These are phyloP conservation scores for Boletus sp. DNA, from an alignment of 1,284 basidiomycete species.

Conservation along the genomic window DNA sequence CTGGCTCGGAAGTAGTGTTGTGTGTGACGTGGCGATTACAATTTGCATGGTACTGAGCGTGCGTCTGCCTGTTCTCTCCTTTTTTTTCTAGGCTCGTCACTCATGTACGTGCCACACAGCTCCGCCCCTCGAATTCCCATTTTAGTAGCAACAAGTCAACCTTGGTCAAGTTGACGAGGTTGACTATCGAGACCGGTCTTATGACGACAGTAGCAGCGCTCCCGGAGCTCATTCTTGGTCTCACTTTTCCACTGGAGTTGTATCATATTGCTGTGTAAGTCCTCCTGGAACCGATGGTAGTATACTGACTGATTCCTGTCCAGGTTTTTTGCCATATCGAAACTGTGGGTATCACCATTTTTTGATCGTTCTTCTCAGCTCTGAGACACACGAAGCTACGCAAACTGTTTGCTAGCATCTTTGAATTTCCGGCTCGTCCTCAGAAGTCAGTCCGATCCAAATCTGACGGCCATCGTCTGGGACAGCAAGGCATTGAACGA, in stretches of 20 bases:
- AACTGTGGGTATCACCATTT: slow-evolving; percentile 17
- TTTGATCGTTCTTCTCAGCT: not conserved
- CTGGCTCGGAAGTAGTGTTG: slow-evolving; percentile 22
- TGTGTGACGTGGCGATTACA: slow-evolving; percentile 23
- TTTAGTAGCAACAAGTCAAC: slow-evolving; percentile 2
- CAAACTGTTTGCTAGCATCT: slow-evolving; percentile 23
- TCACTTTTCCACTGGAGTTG: not conserved
- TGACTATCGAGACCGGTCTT: slow-evolving; percentile 27
- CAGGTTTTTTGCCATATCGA: slow-evolving; percentile 20
- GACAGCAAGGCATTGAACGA: not conserved
- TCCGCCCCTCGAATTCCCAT: slow-evolving; percentile 12
- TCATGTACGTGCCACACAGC: slow-evolving; percentile 5
- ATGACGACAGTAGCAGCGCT: slow-evolving; percentile 20
- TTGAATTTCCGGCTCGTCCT: slow-evolving; percentile 23
- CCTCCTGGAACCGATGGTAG: not conserved
- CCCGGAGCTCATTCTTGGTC: slow-evolving; percentile 20
- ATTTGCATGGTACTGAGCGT: slow-evolving; percentile 20
- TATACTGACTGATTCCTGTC: not conserved
- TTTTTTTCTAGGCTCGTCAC: not conserved
- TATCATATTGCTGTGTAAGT: slow-evolving; percentile 25
- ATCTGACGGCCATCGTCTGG: slow-evolving; percentile 11
- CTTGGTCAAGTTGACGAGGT: slow-evolving; percentile 18
- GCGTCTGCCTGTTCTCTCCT: not conserved
- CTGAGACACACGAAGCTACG: slow-evolving; percentile 15
- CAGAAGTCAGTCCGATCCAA: slow-evolving; percentile 4